phyloP scores from a whole-genome alignment of 2,329 filamentous ascomycete species.

The Phaeosphaeriaceae sp. region DNA sequence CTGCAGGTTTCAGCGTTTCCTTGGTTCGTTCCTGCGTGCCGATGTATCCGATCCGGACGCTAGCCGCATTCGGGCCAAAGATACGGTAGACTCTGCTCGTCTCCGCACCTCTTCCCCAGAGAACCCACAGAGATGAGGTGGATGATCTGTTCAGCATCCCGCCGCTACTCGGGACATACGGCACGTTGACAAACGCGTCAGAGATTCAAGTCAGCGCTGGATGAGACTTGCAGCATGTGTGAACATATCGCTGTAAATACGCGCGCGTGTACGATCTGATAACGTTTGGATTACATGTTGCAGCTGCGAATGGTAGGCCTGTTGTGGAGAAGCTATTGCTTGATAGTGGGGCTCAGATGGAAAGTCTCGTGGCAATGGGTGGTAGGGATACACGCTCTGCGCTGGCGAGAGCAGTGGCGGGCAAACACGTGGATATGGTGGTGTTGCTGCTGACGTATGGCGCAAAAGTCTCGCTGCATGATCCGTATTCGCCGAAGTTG shows the following conservation, averaged over 20 bases:
- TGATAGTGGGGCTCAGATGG: neutral
- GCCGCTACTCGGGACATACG: neutral
- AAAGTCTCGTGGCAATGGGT: neutral
- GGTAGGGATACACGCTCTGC: neutral
- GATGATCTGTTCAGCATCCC: neutral
- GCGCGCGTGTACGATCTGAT: neutral
- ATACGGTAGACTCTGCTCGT: neutral
- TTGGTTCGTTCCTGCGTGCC: neutral
- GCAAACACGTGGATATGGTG: slow-evolving; percentile 2
- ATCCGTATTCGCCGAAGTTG: neutral
- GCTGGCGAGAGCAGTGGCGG: neutral
- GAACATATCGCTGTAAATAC: neutral
- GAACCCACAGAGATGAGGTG: neutral
- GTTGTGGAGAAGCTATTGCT: neutral
- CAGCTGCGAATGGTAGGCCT: neutral
- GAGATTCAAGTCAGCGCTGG: neutral
- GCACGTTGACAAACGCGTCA: neutral
- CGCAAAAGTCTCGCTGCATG: neutral
- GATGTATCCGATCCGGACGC: neutral
- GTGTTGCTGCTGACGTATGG: slow-evolving; percentile 5
- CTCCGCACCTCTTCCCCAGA: neutral
- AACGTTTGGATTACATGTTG: neutral
- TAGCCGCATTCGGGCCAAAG: neutral
- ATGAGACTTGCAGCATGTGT: neutral
- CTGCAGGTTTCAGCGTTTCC: neutral